These are phyloP conservation scores for Plectosphaerella sp. DNA, from an alignment of 2,329 filamentous ascomycete genomes.

Conservation along the genomic window DNA sequence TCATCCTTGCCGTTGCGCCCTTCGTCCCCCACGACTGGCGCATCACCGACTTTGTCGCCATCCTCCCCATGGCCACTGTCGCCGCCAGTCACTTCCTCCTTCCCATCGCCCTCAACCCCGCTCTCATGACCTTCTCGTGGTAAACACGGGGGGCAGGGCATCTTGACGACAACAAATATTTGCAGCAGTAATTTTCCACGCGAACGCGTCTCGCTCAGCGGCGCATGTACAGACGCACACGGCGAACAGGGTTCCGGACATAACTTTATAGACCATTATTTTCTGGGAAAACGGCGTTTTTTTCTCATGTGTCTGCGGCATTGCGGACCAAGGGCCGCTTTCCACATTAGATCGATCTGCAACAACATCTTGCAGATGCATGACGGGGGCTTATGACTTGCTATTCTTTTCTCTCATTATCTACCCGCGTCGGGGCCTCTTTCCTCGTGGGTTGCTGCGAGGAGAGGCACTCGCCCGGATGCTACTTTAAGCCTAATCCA, in stretches of 20 bases:
- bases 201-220: background rate
- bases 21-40: conserved; percentile 64
- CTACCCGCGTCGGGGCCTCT: too few species aligned
- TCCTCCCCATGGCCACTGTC: conserved; percentile 72
- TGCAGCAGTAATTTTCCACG: background rate
- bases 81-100: conserved; percentile 64
- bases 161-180: conserved; percentile 2
- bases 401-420: too few species aligned
- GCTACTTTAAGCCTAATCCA: too few species aligned
- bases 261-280: too few species aligned
- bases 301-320: too few species aligned
- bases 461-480: too few species aligned
- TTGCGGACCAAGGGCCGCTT: too few species aligned
- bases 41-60: conserved; percentile 69
- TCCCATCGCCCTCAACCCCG: conserved; percentile 72
- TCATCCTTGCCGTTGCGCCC: conserved; percentile 57
- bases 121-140: conserved; percentile 76
- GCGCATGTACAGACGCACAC: conserved; percentile 1
- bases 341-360: too few species aligned
- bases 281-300: too few species aligned
- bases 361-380: too few species aligned
- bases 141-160: conserved; percentile 30
- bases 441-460: too few species aligned
- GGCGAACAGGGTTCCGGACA: conserved; percentile 4
- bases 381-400: too few species aligned